These are phyloP conservation scores for Tilletia indica DNA, from an alignment of 1,284 basidiomycete species.

Conservation along the genomic window DNA sequence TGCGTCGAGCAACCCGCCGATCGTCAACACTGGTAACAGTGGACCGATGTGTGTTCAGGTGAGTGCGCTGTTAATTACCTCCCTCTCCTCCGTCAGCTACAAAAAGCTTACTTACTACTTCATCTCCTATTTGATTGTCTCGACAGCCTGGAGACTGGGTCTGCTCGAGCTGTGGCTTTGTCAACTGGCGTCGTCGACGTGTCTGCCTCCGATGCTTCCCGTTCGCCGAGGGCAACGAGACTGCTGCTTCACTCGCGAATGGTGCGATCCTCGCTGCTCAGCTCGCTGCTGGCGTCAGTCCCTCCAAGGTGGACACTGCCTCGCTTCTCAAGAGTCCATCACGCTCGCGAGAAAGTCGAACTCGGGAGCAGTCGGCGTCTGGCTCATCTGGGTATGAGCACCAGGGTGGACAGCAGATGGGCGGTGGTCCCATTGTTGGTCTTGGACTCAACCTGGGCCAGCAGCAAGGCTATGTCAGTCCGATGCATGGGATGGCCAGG, in stretches of 20 bases:
- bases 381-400: too few species aligned
- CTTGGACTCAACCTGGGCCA: slow-evolving; percentile 8
- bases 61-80: background rate
- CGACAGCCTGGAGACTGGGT: slow-evolving; percentile 89
- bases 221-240: slow-evolving; percentile 55
- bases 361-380: background rate
- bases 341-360: background rate
- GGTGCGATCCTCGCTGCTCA: slow-evolving; percentile 24
- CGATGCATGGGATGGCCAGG: background rate
- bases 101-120: background rate
- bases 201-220: slow-evolving; percentile 84
- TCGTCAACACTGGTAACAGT: slow-evolving; percentile 81
- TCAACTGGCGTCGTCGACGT: slow-evolving; percentile 75
- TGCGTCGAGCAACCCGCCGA: slow-evolving; percentile 34
- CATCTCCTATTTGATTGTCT: slow-evolving; percentile 60
- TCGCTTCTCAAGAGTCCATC: slow-evolving; percentile 5
- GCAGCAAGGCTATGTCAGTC: too few species aligned
- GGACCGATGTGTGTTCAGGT: slow-evolving; percentile 69
- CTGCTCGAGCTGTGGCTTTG: slow-evolving; percentile 67
- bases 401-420: background rate
- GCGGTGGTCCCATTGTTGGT: background rate
- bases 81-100: background rate
- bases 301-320: slow-evolving; percentile 17
- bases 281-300: slow-evolving; percentile 24
- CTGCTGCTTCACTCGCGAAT: slow-evolving; percentile 21